Evolutionary conservation across 371 early-diverging fungal species (phyloP).

Genomic region (Phascolomyces articulosus): DNA sequence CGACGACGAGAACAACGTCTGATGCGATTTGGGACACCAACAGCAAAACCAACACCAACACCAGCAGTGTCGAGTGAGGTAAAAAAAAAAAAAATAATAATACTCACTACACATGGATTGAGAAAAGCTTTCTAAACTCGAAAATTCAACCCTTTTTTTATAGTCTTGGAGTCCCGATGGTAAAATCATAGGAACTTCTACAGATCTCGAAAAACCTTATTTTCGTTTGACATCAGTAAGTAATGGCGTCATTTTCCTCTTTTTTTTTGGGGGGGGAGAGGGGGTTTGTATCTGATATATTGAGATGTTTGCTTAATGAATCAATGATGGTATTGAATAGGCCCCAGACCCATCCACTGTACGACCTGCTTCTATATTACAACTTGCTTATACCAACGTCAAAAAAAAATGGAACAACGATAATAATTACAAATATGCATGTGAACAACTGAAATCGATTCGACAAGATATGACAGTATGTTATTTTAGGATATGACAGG

Average conservation of each 20-base stretch:
- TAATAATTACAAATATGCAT: constrained; percentile 81
- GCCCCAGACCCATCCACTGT: constrained; percentile 89
- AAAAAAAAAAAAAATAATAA: no score
- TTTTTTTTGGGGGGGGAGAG: no score
- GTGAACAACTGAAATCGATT: constrained; percentile 90
- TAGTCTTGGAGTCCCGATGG: background rate
- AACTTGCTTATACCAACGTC: constrained; percentile 70
- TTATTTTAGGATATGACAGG: background rate
- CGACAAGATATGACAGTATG: constrained; percentile 88
- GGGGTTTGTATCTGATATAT: no score
- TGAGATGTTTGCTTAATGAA: background rate
- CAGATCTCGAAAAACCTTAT: constrained; percentile 80
- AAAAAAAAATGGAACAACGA: constrained; percentile 74
- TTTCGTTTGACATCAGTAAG: constrained; percentile 80
- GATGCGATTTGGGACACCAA: constrained; percentile 30
- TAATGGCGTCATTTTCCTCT: no score
- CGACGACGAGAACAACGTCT: constrained; percentile 15
- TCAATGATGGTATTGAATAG: constrained; percentile 26
- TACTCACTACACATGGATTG: no score
- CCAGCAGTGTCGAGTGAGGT: background rate
- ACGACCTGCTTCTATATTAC: constrained; percentile 74
- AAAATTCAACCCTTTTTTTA: no score
- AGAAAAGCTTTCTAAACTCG: no score
- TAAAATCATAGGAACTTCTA: constrained; percentile 80
- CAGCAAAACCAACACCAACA: background rate